Evolutionary conservation across 2,329 filamentous ascomycete genomes (phyloP), one percentile per base, ranked within the genome.

Genomic region (Microsporum audouinii): DNA sequence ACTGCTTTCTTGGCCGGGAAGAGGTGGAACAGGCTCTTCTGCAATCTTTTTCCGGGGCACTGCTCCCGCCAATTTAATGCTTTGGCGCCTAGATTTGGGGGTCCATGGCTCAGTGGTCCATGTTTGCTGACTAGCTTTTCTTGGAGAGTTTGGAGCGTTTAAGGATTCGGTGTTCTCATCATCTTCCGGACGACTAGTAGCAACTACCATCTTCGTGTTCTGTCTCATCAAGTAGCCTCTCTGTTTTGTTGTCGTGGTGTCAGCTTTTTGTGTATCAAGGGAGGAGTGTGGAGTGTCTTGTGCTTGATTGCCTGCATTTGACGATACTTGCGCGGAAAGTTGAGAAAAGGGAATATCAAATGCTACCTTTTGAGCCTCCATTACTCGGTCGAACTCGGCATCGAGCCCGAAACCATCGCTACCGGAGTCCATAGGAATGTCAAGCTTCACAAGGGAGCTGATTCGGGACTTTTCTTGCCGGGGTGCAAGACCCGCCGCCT

Each of bases 71-170:
- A 80, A 77, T 63, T 84, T 80, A 58, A 84, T 78, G 69, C 84
- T 87, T 67, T 83, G 81, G 65, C 87, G 84, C 61, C 91, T 84
- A 51, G 80, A 75, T 73, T 91, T 88, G 63, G 87, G 84, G 75
- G 95, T 96, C 94, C 94, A 99, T 14, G 94, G 94, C 75, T 97
- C 94, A 3, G 95, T 94, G 12, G 90, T 94, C 88, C 94, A 96
- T 1, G 91, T 95, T 72, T 95, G 89, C 38, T 90, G 89, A 55
- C 90, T 91, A 3, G 84, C 79, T 68, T 89, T 85, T 70, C 95
- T 89, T 34, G 89, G 85, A 4, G 88, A 89, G 68, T 83, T 86
- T 14, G 51, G 51, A 5, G 51, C 51, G 31, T 29, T 36, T 17
- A 36, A 3, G 31, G 51, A 55, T 36, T 55, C 12, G n/a, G 12